phyloP scores from a whole-genome alignment of 2,329 filamentous ascomycete species.

The Colletotrichum gloeosporioides region DNA sequence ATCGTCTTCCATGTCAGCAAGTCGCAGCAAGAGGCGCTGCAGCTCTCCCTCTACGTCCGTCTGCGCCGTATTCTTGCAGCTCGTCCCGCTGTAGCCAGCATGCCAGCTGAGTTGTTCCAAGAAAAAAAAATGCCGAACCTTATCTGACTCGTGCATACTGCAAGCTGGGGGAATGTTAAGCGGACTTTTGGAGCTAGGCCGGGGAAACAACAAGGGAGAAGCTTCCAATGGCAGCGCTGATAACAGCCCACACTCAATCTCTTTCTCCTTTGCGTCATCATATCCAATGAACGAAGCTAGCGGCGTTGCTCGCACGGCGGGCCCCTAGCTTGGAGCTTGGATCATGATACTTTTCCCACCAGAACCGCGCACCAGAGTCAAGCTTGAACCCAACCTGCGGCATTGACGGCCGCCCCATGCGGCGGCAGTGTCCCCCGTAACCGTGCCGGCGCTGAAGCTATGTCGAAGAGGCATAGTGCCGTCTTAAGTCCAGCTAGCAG shows the following conservation, averaged over 20 bases:
- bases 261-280: slow-evolving; percentile 4
- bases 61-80: background rate
- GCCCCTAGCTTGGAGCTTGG: background rate
- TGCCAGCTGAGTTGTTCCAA: background rate
- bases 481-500: slow-evolving; percentile 10
- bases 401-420: background rate
- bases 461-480: background rate
- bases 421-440: background rate
- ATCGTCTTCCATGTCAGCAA: background rate
- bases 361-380: background rate
- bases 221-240: background rate
- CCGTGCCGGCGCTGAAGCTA: background rate
- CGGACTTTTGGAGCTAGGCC: background rate
- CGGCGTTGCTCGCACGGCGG: background rate
- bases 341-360: background rate
- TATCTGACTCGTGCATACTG: slow-evolving; percentile 7
- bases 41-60: background rate
- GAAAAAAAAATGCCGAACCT: background rate
- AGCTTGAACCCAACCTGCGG: background rate
- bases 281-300: background rate
- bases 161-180: background rate
- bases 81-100: background rate
- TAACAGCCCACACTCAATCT: background rate
- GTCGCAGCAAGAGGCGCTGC: background rate
- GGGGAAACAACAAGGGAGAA: background rate